phyloP scores from a whole-genome alignment of 139 green algal species.

The Coccomyxa sp. region DNA sequence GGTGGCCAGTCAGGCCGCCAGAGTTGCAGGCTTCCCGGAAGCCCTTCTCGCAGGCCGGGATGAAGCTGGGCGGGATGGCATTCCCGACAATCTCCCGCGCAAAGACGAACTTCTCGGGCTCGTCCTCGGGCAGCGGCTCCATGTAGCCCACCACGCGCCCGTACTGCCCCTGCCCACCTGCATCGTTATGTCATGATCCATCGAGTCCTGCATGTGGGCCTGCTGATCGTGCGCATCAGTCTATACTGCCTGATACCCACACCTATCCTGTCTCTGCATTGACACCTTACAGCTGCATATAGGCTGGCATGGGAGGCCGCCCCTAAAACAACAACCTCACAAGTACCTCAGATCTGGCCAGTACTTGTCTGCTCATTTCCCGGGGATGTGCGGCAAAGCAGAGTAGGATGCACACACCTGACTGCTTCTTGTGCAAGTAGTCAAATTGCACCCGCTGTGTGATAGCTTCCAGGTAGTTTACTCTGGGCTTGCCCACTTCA shows the following conservation, averaged over 20 bases:
- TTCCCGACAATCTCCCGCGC: constrained; percentile 79
- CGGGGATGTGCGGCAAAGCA: too few species aligned
- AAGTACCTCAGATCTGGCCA: too few species aligned
- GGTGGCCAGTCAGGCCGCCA: constrained; percentile 81
- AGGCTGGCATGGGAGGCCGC: too few species aligned
- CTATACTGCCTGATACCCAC: too few species aligned
- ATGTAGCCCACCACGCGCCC: constrained; percentile 70
- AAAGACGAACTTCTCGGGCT: constrained; percentile 60
- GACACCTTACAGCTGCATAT: too few species aligned
- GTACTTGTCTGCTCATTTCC: too few species aligned
- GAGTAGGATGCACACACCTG: constrained; percentile 38
- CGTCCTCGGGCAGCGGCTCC: constrained; percentile 57
- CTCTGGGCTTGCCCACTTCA: constrained; percentile 84
- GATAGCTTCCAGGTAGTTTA: constrained; percentile 97
- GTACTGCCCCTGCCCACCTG: constrained; percentile 68
- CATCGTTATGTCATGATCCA: too few species aligned
- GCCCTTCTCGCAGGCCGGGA: constrained; percentile 83
- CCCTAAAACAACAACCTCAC: too few species aligned
- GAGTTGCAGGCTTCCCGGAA: constrained; percentile 88
- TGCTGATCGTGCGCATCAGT: too few species aligned
- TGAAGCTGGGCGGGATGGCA: constrained; percentile 82
- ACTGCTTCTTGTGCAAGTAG: constrained; percentile 99
- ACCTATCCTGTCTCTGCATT: not conserved
- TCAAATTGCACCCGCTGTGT: constrained; percentile 80
- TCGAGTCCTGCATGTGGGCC: too few species aligned